phyloP scores from a whole-genome alignment of 306 rosid genomes.

The Oemleria cerasiformis region DNA sequence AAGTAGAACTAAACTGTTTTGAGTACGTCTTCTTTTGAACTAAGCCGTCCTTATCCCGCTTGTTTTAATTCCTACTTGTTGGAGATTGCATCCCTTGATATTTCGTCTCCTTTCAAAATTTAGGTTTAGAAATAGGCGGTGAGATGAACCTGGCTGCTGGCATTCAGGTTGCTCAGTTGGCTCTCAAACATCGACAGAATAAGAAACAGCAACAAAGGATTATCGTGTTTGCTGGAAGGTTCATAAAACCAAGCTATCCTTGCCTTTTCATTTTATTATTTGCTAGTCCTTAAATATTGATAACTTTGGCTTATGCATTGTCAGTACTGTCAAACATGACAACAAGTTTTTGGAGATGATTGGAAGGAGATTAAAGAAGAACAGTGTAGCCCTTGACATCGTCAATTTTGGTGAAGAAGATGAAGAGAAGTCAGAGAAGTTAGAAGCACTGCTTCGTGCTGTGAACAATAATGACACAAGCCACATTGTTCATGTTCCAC shows the following conservation, averaged over 20 bases:
- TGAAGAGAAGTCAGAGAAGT: slow-evolving; percentile 77
- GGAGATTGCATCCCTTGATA: neutral
- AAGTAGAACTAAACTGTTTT: neutral
- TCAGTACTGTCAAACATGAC: slow-evolving; percentile 72
- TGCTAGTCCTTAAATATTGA: slow-evolving; percentile 10
- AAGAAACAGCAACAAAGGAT: slow-evolving; percentile 97
- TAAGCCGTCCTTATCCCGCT: neutral
- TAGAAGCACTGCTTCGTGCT: slow-evolving; percentile 76
- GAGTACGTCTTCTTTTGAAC: neutral
- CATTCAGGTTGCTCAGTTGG: slow-evolving; percentile 96
- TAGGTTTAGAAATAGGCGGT: slow-evolving; percentile 92
- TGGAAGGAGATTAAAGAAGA: slow-evolving; percentile 85
- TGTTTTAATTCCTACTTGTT: neutral
- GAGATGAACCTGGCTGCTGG: slow-evolving; percentile 94
- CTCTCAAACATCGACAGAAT: slow-evolving; percentile 96
- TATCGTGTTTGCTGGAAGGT: slow-evolving; percentile 94
- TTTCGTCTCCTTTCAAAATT: neutral
- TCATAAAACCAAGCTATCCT: neutral
- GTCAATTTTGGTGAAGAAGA: slow-evolving; percentile 91
- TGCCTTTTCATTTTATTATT: slow-evolving; percentile 6
- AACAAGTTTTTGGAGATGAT: slow-evolving; percentile 79
- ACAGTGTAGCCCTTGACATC: slow-evolving; percentile 87
- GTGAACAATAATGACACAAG: slow-evolving; percentile 82
- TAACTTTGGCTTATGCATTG: slow-evolving; percentile 19
- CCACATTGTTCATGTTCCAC: slow-evolving; percentile 56